Base-by-base conservation (phyloP, 1,284 basidiomycete genomes). In the Fomitopsis schrenkii region DNA sequence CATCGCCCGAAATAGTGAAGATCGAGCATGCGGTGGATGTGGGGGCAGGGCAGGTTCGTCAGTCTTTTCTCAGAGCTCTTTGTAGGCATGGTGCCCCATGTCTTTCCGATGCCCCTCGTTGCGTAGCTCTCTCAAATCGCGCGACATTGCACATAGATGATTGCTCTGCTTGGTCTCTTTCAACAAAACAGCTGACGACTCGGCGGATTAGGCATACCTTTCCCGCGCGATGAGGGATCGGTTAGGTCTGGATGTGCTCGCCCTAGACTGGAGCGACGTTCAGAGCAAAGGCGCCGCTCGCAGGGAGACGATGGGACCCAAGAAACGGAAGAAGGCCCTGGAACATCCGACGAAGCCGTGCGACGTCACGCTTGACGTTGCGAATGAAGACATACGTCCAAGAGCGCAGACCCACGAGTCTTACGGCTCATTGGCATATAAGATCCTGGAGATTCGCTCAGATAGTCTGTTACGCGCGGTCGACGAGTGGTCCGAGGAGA, bases 31-130 rank as follows among this genome's bases (percentile, higher is more conserved):
- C 72, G 8, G 80, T 84, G 10, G 83, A 85, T 59, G 72, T 85
- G 19, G 83, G 83, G 33, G 79, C 83, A 15, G 83, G 83, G 19
- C 83, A 84, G 68, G 82, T 84, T 62, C 59, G 77, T 73, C 2
- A 33, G 17, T 59, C 33, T 15, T 12, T 60, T 56, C 22, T 60
- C 60, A 5, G 30, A 22, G 8, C 50, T 44, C 63, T 33, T 15
- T 36, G 52, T 52, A 30, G 6, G n/a, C n/a, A 40, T 15, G 14
- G 38, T 15, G 38, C 9, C 14, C 38, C 12, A 8, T 40, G 42
- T 8, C 42, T 19, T 45, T 8, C 10, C 10, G 42, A 45, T 45
- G 7, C n/a, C 42, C n/a, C 42, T 14, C 40, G 14, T 33, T 8
- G 5, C 30, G 5, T 33, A 33, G 4, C 30, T 8, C 30, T 33